phyloP scores from a whole-genome alignment of 2,329 filamentous ascomycete species.

The Ophiostoma australiae region DNA sequence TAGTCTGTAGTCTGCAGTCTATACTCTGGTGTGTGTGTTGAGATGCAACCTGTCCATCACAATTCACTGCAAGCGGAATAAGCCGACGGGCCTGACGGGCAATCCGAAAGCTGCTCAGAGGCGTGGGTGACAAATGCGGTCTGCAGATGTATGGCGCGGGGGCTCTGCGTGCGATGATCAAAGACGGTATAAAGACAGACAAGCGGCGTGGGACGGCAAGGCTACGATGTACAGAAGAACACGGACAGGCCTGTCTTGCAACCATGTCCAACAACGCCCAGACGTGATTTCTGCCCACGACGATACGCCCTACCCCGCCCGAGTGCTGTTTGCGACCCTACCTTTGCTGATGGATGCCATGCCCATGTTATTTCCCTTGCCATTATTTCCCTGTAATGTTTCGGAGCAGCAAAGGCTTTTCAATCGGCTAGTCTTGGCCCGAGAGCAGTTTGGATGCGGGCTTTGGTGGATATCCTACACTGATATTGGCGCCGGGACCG shows the following conservation, averaged over 20 bases:
- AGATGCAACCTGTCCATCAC: neutral
- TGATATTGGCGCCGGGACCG: neutral
- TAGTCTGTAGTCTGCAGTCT: neutral
- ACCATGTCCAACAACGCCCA: neutral
- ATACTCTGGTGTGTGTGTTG: neutral
- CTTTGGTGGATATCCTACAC: neutral
- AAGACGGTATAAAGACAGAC: neutral
- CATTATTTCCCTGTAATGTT: neutral
- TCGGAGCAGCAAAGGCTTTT: neutral
- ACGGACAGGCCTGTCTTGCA: neutral
- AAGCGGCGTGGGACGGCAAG: neutral
- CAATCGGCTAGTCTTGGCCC: neutral
- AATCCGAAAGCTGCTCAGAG: neutral
- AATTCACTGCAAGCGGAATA: neutral
- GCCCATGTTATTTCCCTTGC: neutral
- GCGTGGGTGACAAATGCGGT: conserved; percentile 6
- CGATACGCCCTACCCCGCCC: neutral
- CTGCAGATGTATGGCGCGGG: neutral
- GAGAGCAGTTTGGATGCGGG: neutral
- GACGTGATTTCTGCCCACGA: neutral
- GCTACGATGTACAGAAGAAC: neutral
- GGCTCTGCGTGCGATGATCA: neutral
- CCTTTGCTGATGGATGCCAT: neutral
- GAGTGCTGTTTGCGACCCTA: neutral
- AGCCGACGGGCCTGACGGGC: neutral